These are phyloP conservation scores for Macaranga tanarius DNA, from an alignment of 441 rosid genomes.

Conservation along the genomic window DNA sequence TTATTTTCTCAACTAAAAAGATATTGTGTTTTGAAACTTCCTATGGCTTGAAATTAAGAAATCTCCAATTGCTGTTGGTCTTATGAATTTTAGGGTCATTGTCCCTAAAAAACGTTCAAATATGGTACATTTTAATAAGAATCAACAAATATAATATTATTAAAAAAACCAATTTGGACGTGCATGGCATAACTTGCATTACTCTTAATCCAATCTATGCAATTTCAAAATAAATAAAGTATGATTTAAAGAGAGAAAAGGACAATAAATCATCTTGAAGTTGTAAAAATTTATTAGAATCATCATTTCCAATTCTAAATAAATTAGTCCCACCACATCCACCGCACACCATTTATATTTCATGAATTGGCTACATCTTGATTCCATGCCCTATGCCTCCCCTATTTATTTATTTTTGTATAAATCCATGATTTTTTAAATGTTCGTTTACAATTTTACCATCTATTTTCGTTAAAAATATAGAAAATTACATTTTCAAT, in stretches of 20 bases:
- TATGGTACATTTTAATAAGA: background rate
- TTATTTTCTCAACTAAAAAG: no score
- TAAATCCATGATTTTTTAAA: background rate
- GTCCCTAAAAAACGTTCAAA: constrained; percentile 9
- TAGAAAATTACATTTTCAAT: no score
- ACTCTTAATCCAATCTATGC: background rate
- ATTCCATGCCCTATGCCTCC: background rate
- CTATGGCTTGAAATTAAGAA: background rate
- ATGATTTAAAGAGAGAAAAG: background rate
- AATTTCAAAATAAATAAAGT: background rate
- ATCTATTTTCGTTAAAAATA: no score
- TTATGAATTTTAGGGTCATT: constrained; percentile 18
- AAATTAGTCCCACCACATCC: background rate
- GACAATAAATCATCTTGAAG: constrained; percentile 19
- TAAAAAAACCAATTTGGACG: constrained; percentile 16
- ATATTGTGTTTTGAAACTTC: no score
- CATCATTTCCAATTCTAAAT: constrained; percentile 9
- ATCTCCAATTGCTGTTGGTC: background rate
- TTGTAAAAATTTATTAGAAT: background rate
- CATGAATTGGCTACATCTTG: background rate
- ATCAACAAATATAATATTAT: background rate
- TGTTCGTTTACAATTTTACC: background rate
- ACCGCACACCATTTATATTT: constrained; percentile 20
- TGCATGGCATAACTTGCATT: constrained; percentile 11
- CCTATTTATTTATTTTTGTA: background rate